Conservation (phyloP, 345 rosid genomes). For the Kandelia obovata region DNA sequence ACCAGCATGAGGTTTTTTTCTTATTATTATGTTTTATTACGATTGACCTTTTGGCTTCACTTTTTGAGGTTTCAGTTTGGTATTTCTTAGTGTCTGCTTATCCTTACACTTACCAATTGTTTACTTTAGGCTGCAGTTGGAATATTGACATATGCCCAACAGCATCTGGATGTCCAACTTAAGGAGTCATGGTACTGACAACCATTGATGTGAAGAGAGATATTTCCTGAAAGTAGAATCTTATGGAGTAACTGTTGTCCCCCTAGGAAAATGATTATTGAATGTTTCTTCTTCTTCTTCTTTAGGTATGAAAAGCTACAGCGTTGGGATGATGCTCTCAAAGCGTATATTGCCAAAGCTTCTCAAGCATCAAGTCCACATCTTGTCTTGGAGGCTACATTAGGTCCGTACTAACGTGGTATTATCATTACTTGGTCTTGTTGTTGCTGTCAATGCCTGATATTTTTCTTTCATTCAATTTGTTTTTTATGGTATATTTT, state of each 20-base stretch:
- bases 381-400: constrained; percentile 74
- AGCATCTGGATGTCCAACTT: constrained; percentile 78
- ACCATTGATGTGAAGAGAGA: neutral
- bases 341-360: constrained; percentile 85
- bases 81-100: constrained; percentile 5
- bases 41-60: neutral
- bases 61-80: constrained; percentile 13
- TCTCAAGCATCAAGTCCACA: constrained; percentile 73
- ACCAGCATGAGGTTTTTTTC: constrained; percentile 80
- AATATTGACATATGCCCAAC: constrained; percentile 95
- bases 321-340: constrained; percentile 98
- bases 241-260: neutral
- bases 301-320: constrained; percentile 98
- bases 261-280: neutral
- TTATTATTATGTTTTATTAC: neutral
- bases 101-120: neutral
- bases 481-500: neutral
- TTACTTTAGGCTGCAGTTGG: constrained; percentile 89
- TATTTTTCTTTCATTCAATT: neutral
- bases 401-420: constrained; percentile 47
- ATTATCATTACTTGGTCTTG: neutral
- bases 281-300: constrained; percentile 3
- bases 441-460: neutral
- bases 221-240: neutral
- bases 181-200: constrained; percentile 86